These are phyloP conservation scores for Rubia tinctorum DNA, from an alignment of 305 asterid species.

Conservation along the genomic window DNA sequence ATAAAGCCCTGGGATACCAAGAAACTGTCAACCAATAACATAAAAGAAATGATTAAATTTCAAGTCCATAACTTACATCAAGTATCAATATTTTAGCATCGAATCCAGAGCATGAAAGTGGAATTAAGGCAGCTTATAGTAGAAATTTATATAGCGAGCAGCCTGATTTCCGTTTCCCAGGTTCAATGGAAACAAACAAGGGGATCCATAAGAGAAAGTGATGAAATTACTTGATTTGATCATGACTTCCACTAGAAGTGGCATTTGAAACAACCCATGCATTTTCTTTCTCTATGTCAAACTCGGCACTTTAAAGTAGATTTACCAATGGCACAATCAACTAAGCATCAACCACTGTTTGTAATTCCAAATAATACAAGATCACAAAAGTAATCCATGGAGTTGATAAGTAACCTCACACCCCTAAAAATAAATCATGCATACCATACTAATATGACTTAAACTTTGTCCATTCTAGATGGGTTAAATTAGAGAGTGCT, in stretches of 20 bases:
- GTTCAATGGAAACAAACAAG: background rate
- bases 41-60: conserved; percentile 2
- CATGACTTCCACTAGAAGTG: conserved; percentile 92
- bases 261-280: conserved; percentile 98
- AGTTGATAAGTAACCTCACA: background rate
- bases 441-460: background rate
- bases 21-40: conserved; percentile 36
- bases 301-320: conserved; percentile 78
- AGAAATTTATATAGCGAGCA: too few species aligned
- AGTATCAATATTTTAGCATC: too few species aligned
- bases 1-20: conserved; percentile 68
- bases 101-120: background rate
- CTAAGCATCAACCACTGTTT: conserved; percentile 69
- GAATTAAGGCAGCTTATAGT: background rate
- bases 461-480: background rate
- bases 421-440: background rate
- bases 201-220: background rate
- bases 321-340: conserved; percentile 56
- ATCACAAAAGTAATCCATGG: background rate
- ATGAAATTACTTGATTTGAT: conserved; percentile 66
- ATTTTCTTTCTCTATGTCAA: conserved; percentile 89
- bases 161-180: background rate
- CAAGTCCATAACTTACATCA: background rate
- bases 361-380: conserved; percentile 14
- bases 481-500: too few species aligned